Base-by-base conservation (phyloP, 129 eudicot species). In the Solidago caesia region DNA sequence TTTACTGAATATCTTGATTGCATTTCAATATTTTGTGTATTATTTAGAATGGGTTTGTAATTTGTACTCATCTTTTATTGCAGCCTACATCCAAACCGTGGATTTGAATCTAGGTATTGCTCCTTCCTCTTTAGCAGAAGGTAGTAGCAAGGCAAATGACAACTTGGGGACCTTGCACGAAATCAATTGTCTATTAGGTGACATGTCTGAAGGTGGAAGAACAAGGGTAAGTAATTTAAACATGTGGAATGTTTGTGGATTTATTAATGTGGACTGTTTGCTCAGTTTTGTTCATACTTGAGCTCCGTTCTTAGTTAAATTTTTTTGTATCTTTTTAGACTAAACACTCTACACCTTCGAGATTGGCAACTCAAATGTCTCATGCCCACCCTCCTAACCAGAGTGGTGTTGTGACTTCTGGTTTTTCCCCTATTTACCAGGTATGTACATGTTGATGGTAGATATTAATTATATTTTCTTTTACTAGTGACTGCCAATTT, bases 61-160 rank as follows among this genome's bases (percentile, higher is more conserved):
- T 44, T 48, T 21, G 3, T 14, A 41, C 39, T 63, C 21, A 1
- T 53, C 15, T 15, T 45, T 62, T 51, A 44, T 11, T 60, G 55
- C 84, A 74, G 84, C 70, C 71, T 68, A 56, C 29, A 39, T 46
- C 43, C 84, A 68, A 48, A 64, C 63, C 43, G 61, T 85, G 27
- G 90, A 88, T 67, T 78, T 88, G 68, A 85, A 85, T 71, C 76
- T 88, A 76, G 83, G 89, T 59, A 83, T 88, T 26, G 84, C 83
- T 43, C 84, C 81, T 67, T 80, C 88, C 58, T 68, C 60, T 75
- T 21, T 62, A 64, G 48, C 80, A 48, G 69, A 33, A 33, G 39
- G 47, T 44, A 69, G 56, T 59, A 68, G 46, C 8, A 75, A 71
- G 51, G 68, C 26, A 53, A 75, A 73, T n/a, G 75, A 72, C 13